Percentiles rank a stretch among this genome's conserved stretches.
These are phyloP conservation scores for Ceriops decandra DNA, from an alignment of 345 rosid genomes.

Conservation along the genomic window DNA sequence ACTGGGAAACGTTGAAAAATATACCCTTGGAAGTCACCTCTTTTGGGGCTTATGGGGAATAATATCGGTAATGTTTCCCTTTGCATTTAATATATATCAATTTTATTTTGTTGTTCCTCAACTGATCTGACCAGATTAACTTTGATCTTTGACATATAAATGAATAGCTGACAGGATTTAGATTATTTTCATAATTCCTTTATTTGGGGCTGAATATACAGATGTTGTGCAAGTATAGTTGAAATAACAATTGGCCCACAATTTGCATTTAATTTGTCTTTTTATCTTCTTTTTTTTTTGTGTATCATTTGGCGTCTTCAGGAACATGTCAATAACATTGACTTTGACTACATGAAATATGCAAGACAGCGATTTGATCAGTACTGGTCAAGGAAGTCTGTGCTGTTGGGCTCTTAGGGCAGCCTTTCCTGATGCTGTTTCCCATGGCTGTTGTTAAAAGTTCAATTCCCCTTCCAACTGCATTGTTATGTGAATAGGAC, in stretches of 20 bases:
- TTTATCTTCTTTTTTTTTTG: background rate
- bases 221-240: constrained; percentile 4
- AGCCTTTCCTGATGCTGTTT: constrained; percentile 3
- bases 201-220: constrained; percentile 13
- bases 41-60: constrained; percentile 42
- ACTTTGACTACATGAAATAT: constrained; percentile 31
- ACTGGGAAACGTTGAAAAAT: constrained; percentile 23
- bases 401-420: constrained; percentile 22
- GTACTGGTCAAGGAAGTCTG: constrained; percentile 26
- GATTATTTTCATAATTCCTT: no score
- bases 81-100: background rate
- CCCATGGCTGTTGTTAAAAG: constrained; percentile 6
- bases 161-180: no score
- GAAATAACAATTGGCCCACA: background rate
- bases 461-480: no score
- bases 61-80: constrained; percentile 21
- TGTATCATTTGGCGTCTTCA: constrained; percentile 1
- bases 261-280: background rate
- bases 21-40: constrained; percentile 27
- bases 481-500: no score
- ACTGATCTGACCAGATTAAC: no score
- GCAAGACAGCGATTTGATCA: constrained; percentile 32
- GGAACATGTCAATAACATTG: constrained; percentile 27
- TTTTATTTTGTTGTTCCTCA: background rate
- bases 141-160: no score